These are phyloP conservation scores for Leccinum fibrillosum DNA, from an alignment of 768 basidiomycete genomes.

Conservation along the genomic window DNA sequence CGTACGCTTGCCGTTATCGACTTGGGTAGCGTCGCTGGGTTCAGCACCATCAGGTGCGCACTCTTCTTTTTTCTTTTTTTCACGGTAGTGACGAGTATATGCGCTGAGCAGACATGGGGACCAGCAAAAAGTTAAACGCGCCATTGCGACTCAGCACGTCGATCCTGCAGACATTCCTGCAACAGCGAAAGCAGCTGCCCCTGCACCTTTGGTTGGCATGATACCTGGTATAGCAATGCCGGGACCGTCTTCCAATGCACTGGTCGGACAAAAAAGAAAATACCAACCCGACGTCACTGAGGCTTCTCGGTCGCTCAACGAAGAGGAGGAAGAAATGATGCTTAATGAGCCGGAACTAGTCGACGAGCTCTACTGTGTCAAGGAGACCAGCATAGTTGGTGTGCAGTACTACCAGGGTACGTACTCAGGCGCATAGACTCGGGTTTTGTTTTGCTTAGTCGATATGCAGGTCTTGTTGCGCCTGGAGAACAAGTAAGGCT, in stretches of 20 bases:
- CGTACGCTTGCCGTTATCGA: constrained; percentile 42
- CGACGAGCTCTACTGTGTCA: constrained; percentile 67
- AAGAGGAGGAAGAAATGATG: constrained; percentile 44
- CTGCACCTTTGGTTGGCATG: constrained; percentile 1
- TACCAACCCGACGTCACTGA: constrained; percentile 29
- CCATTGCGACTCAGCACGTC: constrained; percentile 51
- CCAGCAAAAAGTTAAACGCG: constrained; percentile 58
- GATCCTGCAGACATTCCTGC: constrained; percentile 57
- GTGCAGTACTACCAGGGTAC: constrained; percentile 78
- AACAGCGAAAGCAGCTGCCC: constrained; percentile 32
- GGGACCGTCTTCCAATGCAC: constrained; percentile 1
- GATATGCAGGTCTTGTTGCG: constrained; percentile 67
- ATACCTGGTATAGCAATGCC: constrained; percentile 7
- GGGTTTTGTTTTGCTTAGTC: background rate
- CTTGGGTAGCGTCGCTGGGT: constrained; percentile 47
- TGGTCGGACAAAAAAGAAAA: constrained; percentile 43
- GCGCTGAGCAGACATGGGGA: constrained; percentile 47
- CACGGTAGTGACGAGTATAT: background rate
- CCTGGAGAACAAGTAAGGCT: constrained; percentile 74
- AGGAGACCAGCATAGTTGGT: constrained; percentile 69
- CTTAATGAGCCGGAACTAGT: constrained; percentile 41
- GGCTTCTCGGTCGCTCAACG: constrained; percentile 23
- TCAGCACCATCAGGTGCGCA: constrained; percentile 48
- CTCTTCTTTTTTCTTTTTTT: background rate
- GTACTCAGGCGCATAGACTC: constrained; percentile 2